Base-by-base conservation (phyloP, 2,329 filamentous ascomycete species). In the Incumbomyces lentus region DNA sequence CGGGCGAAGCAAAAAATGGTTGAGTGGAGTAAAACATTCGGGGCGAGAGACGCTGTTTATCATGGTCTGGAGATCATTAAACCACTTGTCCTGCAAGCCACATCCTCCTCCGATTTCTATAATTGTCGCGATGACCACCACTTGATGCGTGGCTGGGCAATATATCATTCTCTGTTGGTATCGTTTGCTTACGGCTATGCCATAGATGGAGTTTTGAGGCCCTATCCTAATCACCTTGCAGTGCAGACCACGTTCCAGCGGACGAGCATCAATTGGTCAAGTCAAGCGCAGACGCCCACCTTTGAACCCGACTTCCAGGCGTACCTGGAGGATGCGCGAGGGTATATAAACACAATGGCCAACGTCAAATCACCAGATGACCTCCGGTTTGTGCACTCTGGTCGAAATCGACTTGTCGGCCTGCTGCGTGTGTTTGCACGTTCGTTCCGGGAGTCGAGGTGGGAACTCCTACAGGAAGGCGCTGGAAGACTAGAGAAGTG, bases 161-260 rank as follows among this genome's bases (percentile, higher is more conserved):
- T 96, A 43, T 98, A 95, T 65, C 93, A 95, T 60, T 86, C 92
- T 1, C 81, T 82, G 1, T 73, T 98, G 13, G 86, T 95, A 16
- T 85, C 96, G 1, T 98, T 90, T 90, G 86, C 81, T 49, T 98
- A 96, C 59, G 90, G 89, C 2, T 95, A 81, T 61, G 88, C 90
- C 0, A 70, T 94, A 16, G 92, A 96, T 56, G 92, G 92, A 0
- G 76, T 86, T 0, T 77, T 85, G 46, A 68, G 73, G 6, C 66
- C 64, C 3, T 61, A 67, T 3, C 55, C 65, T 10, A 63, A 62
- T 2, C 55, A 66, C 10, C 43, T 49, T 19, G 37, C 38, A 22
- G 58, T 39, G 72, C 66, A 53, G 64, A 34, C 80, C 72, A 39
- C 39, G 2, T 47, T 33, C 12, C 39, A 38, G n/a, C 38, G 17